Conservation (phyloP, 805 yeast genomes). For the Metschnikowia drakensbergensis region DNA sequence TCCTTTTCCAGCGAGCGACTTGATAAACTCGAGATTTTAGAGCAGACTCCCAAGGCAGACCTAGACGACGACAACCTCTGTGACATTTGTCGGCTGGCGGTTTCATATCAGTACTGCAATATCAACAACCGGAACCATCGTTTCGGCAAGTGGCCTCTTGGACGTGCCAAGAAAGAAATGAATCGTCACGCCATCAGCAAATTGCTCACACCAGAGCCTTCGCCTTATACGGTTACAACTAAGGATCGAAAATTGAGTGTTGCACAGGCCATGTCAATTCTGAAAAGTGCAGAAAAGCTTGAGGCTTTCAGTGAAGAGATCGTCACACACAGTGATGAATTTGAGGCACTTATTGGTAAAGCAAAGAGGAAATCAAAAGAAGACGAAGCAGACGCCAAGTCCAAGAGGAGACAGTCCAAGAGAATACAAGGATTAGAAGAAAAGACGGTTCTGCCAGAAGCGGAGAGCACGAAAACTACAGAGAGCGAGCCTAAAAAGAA, state of each 20-base stretch:
- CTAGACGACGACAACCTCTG: slow-evolving; percentile 47
- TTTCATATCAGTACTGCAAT: slow-evolving; percentile 46
- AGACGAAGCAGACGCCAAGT: slow-evolving; percentile 1
- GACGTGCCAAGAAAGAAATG: slow-evolving; percentile 8
- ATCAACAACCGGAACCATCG: slow-evolving; percentile 26
- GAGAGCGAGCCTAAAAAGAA: background rate
- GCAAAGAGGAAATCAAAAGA: slow-evolving; percentile 16
- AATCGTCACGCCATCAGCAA: slow-evolving; percentile 17
- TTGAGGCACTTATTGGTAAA: slow-evolving; percentile 12
- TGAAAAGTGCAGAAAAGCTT: slow-evolving; percentile 9
- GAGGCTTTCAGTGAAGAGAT: slow-evolving; percentile 5
- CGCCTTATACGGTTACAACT: slow-evolving; percentile 25
- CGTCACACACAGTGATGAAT: slow-evolving; percentile 12
- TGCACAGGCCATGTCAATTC: slow-evolving; percentile 8
- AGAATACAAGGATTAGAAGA: slow-evolving; percentile 5
- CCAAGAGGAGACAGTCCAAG: slow-evolving; percentile 9
- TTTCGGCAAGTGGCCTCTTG: slow-evolving; percentile 19
- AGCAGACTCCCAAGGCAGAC: background rate
- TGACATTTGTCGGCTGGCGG: slow-evolving; percentile 45
- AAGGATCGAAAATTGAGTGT: slow-evolving; percentile 5
- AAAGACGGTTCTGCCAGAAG: slow-evolving; percentile 5
- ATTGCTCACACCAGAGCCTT: slow-evolving; percentile 36
- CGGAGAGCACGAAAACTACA: background rate
- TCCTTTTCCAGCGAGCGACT: slow-evolving; percentile 21
- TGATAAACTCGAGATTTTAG: slow-evolving; percentile 7